Percentiles rank a stretch among this genome's conserved stretches.
phyloP scores from a whole-genome alignment of 2,329 filamentous ascomycete species.

The Chalaropsis thielavioides region DNA sequence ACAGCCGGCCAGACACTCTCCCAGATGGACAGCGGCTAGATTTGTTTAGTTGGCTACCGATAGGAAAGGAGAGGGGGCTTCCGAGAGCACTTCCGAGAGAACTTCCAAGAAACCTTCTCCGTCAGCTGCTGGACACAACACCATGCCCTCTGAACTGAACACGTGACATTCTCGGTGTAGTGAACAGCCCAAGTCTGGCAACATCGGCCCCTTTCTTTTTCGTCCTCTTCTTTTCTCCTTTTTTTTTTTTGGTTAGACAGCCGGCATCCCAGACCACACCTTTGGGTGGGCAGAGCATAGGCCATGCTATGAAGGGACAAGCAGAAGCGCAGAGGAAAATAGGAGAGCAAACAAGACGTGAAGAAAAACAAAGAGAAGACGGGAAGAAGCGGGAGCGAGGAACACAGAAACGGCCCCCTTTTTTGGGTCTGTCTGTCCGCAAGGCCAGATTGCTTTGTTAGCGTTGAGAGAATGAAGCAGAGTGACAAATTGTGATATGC shows the following conservation, averaged over 20 bases:
- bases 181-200: no score
- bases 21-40: no score
- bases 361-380: background rate
- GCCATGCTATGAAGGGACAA: background rate
- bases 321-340: background rate
- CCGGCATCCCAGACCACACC: background rate
- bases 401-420: background rate
- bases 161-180: no score
- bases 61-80: no score
- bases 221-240: background rate
- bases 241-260: background rate
- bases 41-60: no score
- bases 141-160: no score
- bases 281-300: background rate
- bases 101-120: no score
- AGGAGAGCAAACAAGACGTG: background rate
- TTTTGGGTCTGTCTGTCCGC: background rate
- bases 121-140: no score
- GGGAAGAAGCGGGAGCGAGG: background rate
- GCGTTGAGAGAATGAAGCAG: background rate
- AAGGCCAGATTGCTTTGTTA: background rate
- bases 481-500: background rate
- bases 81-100: no score
- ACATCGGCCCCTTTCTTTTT: no score
- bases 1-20: no score